Evolutionary conservation across 495 filamentous ascomycete species (phyloP), one percentile per base, ranked within the genome.

Genomic region (Filosporella fistucella): DNA sequence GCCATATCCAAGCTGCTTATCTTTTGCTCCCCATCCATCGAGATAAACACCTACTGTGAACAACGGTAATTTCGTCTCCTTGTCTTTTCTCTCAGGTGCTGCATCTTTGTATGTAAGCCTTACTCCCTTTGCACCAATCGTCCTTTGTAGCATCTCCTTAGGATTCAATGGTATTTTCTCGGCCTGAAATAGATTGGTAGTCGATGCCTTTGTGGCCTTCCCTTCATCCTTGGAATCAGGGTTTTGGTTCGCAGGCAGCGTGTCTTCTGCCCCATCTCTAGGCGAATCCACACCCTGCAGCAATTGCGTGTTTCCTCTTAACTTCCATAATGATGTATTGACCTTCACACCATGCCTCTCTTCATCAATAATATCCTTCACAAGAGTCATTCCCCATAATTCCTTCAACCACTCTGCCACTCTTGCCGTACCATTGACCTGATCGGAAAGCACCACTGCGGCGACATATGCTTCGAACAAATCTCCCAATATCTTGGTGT

Each of bases 401-500:
- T 66, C 62, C 36, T 74, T 77, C 38, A 96, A 60, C 88, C 88
- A 96, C 20, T 71, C 52, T 43, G 82, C 72, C 7, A 70, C 82
- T 13, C 68, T 69, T 41, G 58, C 49, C 40, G 85, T 74, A 6
- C 89, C 89, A 33, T 76, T 56, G 10, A 57, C 62, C 0, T 78
- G 66, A 57, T 86, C 72, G 11, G 80, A 81, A 8, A 89, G 63
- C 35, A 94, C 74, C 20, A 88, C 61, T 11, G 86, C 89, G 16
- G 87, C 90, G 9, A 90, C 77, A 61, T 91, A 95, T 1, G 90
- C 84, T 63, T 96, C 90, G 58, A 96, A 91, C 8, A 96, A 75
- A 63, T 96, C 90, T 8, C 81, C 90, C 38, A 81, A 67, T 14
- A 83, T 78, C 61, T 96, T 96, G 21, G 55, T 66, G 23, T 68